Evolutionary conservation across 176 grass and related monocot species (phyloP), one percentile per base, ranked within the genome.

Genomic region (Secale cereale): DNA sequence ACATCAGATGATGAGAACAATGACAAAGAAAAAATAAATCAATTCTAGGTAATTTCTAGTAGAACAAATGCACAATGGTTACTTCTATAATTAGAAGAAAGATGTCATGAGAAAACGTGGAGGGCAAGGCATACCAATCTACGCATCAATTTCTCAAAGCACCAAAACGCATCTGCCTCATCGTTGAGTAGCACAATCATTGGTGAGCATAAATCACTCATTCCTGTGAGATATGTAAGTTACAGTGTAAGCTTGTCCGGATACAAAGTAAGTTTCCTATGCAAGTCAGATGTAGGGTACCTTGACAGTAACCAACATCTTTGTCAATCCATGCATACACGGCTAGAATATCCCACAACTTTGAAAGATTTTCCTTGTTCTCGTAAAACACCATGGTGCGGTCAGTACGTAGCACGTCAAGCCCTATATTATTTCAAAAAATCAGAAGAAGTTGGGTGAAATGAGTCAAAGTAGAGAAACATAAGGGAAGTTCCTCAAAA

Each of bases 311-410:
- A 46, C 97, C 97, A 65, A 99, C 90, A 82, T 99, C 97, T 89
- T 99, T 99, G 82, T 97, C 97, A 88, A 99, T 97, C 97, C 97
- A 99, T 43, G 94, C 86, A 92, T 99, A 99, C 71, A 99, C 91
- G 5, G 97, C 90, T 68, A 99, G 80, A 86, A 99, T 99, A 89
- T 99, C 94, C 97, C 97, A 99, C 27, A 99, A 86, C 82, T 94
- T 99, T 27, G 97, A 94, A 78, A 99, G 91, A 82, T 99, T 99
- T 86, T 97, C 97, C 85, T 99, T 91, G 67, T 94, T 92, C 90
- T 99, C 92, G 82, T 97, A 99, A 70, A 99, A 99, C 83, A 94
- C 94, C 85, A 99, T 81, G n/a, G 91, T 92, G 77, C 97, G 87
- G 73, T 99, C 97, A 61, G 97, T 99, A 20, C 97, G 93, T 65